Evolutionary conservation across 495 filamentous ascomycete species (phyloP), one percentile per base, ranked within the genome.

Genomic region (Penicillium canescens): DNA sequence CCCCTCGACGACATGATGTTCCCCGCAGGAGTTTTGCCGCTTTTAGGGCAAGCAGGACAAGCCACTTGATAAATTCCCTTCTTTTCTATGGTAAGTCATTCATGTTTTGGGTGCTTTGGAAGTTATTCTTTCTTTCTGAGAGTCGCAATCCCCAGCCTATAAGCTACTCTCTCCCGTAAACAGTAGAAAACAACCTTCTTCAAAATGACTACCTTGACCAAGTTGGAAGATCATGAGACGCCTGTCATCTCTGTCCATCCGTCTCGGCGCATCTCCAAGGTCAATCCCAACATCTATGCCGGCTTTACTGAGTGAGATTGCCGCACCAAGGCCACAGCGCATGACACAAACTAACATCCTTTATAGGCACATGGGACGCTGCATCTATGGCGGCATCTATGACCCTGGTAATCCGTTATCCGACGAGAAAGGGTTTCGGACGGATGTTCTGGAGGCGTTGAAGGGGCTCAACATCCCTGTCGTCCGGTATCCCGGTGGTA

Each of bases 321-420:
- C 12, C 18, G 18, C 18, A 18, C 18, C 11, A 3, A n/a, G 9
- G 7, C n/a, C 10, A 8, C 3, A 3, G 12, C 14, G 11, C 28
- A 33, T 37, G 20, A 20, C 9, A 43, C 51, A 23, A 34, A 50
- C 52, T 63, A 35, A 62, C 49, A 31, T 43, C 16, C 58, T 43
- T 16, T 46, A 4, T 49, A 89, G 87, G 64, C 88, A 91, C 59
- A 90, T 90, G 86, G 89, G 88, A 40, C 80, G 89, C 39, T 92
- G 88, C 71, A 90, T 92, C 67, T 92, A 92, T 65, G 88, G 88
- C 50, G 89, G 89, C 52, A 88, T 92, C 62, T 91, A 90, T 69
- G 88, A 91, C 53, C 88, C 87, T 2, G 77, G 73, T 11, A 90
- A 82, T 63, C 72, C 81, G 0, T 72, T 90, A n/a, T 84, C 86